Percentiles rank a stretch among this genome's conserved stretches.
Conservation (phyloP, 2,329 filamentous ascomycete genomes). For the Stachybotrys echinatus region DNA sequence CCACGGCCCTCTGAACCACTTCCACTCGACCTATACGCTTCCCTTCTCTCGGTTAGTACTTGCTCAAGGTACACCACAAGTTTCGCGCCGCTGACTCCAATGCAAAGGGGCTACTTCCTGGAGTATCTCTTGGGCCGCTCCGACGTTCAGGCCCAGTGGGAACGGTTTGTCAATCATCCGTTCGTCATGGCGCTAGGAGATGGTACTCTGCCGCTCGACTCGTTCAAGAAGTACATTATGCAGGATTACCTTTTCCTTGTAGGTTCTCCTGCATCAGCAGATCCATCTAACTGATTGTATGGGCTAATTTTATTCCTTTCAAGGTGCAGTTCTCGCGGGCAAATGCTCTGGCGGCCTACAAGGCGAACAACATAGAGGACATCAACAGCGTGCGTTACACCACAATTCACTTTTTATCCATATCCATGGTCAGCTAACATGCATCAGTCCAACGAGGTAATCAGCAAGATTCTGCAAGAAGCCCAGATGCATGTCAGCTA, state of each 20-base stretch:
- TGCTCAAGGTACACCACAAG: background rate
- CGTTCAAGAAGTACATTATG: slow-evolving; percentile 83
- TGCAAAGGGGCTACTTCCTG: slow-evolving; percentile 68
- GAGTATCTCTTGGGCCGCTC: slow-evolving; percentile 74
- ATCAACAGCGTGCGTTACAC: slow-evolving; percentile 57
- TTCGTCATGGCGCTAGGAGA: slow-evolving; percentile 76
- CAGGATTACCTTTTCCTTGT: slow-evolving; percentile 92
- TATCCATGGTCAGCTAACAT: background rate
- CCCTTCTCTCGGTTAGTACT: slow-evolving; percentile 62
- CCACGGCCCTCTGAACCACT: slow-evolving; percentile 72
- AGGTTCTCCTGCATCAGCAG: slow-evolving; percentile 6
- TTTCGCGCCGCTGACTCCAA: background rate
- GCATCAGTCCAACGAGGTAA: slow-evolving; percentile 45
- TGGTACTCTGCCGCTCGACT: slow-evolving; percentile 67
- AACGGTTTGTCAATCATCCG: slow-evolving; percentile 70
- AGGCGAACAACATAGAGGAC: slow-evolving; percentile 67
- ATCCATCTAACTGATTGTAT: background rate
- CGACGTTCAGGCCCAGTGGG: slow-evolving; percentile 72
- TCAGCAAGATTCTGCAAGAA: slow-evolving; percentile 73
- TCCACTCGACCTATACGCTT: slow-evolving; percentile 63
- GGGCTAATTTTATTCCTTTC: background rate
- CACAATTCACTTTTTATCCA: background rate
- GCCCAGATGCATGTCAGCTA: slow-evolving; percentile 78
- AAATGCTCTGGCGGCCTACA: slow-evolving; percentile 81
- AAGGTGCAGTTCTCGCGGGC: slow-evolving; percentile 84